Evolutionary conservation across 139 green algal species (phyloP), one percentile per base, ranked within the genome.

Genomic region (Desmodesmus armatus): DNA sequence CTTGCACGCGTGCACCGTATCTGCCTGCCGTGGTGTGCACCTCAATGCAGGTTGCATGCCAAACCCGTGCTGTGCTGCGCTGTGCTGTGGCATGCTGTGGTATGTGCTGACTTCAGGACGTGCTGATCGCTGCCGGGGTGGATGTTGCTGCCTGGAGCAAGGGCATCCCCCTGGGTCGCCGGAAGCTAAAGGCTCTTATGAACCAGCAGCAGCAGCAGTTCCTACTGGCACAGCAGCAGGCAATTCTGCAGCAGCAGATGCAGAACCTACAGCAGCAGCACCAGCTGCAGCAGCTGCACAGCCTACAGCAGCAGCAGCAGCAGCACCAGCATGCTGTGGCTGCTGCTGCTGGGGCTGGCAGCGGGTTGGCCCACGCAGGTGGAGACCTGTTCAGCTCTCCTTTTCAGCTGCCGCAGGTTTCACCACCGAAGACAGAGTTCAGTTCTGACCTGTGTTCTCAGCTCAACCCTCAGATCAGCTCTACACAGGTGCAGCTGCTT

Each of bases 141-240:
- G 62, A 84, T 47, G 78, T 84, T 19, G 39, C 62, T 27, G 31
- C 31, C 7, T 84, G 78, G 78, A 67, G 40, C 58, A 75, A 84
- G 78, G 78, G 76, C 13, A 82, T 82, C 19, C 76, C 76, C 3
- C 17, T 82, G n/a, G 76, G 76, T 25, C 47, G 76, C 25, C 53
- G 76, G 33, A 82, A 82, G 55, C 55, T 82, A 5, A 82, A 82
- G 60, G 76, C 76, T 25, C 11, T 82, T 25, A 35, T 72, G 37
- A 37, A 55, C 37, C 76, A 82, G 53, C 74, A 81, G 49, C 73
- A 80, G 29, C 44, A 67, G 47, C 44, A 67, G 51, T 51, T 35
- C n/a, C n/a, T n/a, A n/a, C n/a, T n/a, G n/a, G n/a, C n/a, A 27
- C 44, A 63, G 43, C 41, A 39, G 25, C 70, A 62, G 7, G 5